Evolutionary conservation across 2,329 filamentous ascomycete genomes (phyloP).

Genomic region (Dichotomopilus funicola): DNA sequence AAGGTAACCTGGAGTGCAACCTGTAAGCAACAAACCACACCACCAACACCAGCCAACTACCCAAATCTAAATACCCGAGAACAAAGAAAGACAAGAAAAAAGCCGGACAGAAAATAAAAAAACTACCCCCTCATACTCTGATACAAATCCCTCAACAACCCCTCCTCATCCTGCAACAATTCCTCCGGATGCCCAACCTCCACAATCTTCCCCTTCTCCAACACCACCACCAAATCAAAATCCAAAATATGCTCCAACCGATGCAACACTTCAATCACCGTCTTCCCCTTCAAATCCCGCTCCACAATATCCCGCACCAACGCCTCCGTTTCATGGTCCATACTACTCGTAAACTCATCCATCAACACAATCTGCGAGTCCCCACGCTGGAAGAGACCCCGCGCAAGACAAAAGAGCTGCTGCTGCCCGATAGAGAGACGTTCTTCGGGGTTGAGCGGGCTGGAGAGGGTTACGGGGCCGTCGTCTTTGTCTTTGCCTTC

Average conservation of each 20-base stretch:
- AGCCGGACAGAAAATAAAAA: no score
- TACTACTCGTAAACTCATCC: conserved; percentile 17
- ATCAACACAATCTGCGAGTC: conserved; percentile 11
- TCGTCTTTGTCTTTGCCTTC: background rate
- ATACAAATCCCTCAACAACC: conserved; percentile 10
- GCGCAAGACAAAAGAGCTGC: conserved; percentile 15
- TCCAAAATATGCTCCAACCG: conserved; percentile 13
- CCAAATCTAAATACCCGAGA: background rate
- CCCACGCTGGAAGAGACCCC: conserved; percentile 9
- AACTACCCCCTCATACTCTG: conserved; percentile 11
- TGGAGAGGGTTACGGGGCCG: background rate
- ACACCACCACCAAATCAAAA: conserved; percentile 13
- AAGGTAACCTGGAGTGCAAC: no score
- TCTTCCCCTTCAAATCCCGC: conserved; percentile 9
- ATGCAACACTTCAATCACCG: conserved; percentile 15
- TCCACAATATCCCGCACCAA: conserved; percentile 12
- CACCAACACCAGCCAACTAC: background rate
- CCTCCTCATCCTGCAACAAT: conserved; percentile 8
- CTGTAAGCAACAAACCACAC: background rate
- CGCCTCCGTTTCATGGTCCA: conserved; percentile 15
- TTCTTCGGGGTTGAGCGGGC: conserved; percentile 1
- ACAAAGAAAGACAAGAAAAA: background rate
- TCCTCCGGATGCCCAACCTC: conserved; percentile 8
- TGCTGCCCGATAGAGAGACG: conserved; percentile 13
- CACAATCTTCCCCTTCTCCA: conserved; percentile 6